Base-by-base conservation (phyloP, 768 basidiomycete species). In the Boletus reticuloceps region DNA sequence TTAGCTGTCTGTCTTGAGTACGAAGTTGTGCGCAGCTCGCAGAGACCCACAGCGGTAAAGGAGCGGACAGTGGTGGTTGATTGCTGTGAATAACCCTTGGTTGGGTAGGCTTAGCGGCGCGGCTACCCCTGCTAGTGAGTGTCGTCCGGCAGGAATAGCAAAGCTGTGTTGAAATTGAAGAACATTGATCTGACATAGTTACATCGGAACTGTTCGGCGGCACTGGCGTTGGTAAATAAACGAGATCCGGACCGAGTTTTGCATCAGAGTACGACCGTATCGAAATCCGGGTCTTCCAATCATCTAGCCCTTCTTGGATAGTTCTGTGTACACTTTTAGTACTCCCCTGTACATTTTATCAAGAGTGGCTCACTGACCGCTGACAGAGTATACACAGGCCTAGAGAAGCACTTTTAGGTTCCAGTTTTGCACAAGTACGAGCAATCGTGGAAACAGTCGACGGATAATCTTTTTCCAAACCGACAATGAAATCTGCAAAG, bases 381-480 rank as follows among this genome's bases (percentile, higher is more conserved):
- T 83, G 79, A 64, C 91, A 93, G 7, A 91, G 66, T 13, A 79
- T 61, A 64, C 91, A 93, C 8, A 60, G 64, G 1, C 74, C 76
- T 9, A 70, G 69, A 0, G 82, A 72, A 4, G 70, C 74, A 50
- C 79, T 70, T 66, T 88, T 91, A 0, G 91, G 83, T 10, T 83
- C 78, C 27, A 94, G 70, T 69, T 94, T 94, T 6, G 79, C 84
- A 63, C 88, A 90, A 1, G 91, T 93, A 36, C 88, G 82, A 22
- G 84, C 84, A 47, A 94, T 88, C 0, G 91, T 84, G 9, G 89
- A 91, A 12, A 93, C 91, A 0, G 91, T 94, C 0, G 91, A 90
- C 5, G 91, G 91, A 67, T 88, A 94, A 67, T 92, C 85, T 48
- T 79, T 82, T 70, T 94, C 91, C 29, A 94, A 66, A 3, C 89